Evolutionary conservation across 2,329 filamentous ascomycete species (phyloP).

Genomic region (Lasiodiplodia theobromae): DNA sequence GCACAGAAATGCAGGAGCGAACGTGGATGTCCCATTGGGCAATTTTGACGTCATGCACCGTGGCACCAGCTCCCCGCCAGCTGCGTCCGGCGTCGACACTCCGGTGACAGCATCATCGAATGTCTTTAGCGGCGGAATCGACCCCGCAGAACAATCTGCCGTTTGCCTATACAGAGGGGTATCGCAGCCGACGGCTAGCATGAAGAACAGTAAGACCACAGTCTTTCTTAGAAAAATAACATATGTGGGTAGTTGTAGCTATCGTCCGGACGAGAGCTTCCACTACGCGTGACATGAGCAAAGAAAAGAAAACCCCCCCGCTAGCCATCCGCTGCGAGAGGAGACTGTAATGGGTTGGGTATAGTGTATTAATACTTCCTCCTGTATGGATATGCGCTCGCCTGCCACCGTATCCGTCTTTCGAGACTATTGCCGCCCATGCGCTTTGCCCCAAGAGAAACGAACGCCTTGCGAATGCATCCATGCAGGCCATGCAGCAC

Average conservation of each 20-base stretch:
- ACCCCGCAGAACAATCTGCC: background rate
- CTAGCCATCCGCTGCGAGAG: no score
- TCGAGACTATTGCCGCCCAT: constrained; percentile 15
- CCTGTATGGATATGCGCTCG: constrained; percentile 23
- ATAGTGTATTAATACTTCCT: constrained; percentile 13
- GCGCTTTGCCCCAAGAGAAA: constrained; percentile 11
- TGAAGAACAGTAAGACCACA: no score
- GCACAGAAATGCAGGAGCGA: background rate
- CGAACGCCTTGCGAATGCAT: constrained; percentile 23
- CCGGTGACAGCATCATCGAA: constrained; percentile 20
- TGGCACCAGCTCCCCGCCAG: constrained; percentile 1
- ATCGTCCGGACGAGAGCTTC: no score
- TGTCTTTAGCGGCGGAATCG: background rate
- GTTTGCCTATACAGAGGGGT: background rate
- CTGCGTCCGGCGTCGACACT: background rate
- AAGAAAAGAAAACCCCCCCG: no score
- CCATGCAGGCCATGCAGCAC: constrained; percentile 27
- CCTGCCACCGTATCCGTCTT: constrained; percentile 1
- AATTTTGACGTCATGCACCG: constrained; percentile 15
- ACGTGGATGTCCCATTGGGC: background rate
- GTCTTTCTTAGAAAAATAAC: no score
- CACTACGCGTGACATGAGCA: no score
- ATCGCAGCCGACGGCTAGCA: no score
- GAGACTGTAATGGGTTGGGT: constrained; percentile 19
- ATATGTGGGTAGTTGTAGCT: no score